Evolutionary conservation across 2,329 filamentous ascomycete species (phyloP), one percentile per base, ranked within the genome.

Genomic region (Fusarium multiceps): DNA sequence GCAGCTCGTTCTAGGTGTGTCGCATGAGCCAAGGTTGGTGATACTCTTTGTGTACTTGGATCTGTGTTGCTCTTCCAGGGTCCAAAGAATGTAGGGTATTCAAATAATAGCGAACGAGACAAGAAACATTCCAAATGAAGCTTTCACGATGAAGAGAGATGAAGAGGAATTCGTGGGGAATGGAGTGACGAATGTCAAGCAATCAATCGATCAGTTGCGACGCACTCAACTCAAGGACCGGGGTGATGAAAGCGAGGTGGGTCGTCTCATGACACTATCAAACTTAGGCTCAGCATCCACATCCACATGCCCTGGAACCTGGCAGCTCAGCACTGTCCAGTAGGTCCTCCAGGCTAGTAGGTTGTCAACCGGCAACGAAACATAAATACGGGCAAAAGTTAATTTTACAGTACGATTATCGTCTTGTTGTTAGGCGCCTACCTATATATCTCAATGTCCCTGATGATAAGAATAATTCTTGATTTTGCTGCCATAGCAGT

Each of bases 121-220:
- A 62, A 59, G 27, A 65, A 66, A 28, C 71, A 74, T 74, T 75
- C 72, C 72, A 63, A 46, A 45, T 41, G 49, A 71, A 51, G 68
- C 49, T 28, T 41, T 66, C 49, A 60, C 49, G 55, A 69, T 63
- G 47, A 54, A 67, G 55, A 64, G 55, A 55, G 56, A 71, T 55
- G 61, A 50, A 55, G 63, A 74, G 46, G 57, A 59, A 59, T 58
- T 72, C 61, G 59, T 69, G 61, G 72, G 69, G 71, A 72, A 74
- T 73, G 66, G 60, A 74, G 71, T 72, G 72, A 74, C 63, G 71
- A 73, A 71, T 66, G 63, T 65, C 25, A 41, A 61, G 37, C 34
- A 53, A 61, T 53, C 23, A 53, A 61, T 43, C 43, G 28, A 37
- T 37, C 41, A 47, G 51, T 37, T 48, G 23, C 59, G 55, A 56